Evolutionary conservation across 805 yeast genomes (phyloP), one percentile per base, ranked within the genome.

Genomic region (Lipomyces yamadae): DNA sequence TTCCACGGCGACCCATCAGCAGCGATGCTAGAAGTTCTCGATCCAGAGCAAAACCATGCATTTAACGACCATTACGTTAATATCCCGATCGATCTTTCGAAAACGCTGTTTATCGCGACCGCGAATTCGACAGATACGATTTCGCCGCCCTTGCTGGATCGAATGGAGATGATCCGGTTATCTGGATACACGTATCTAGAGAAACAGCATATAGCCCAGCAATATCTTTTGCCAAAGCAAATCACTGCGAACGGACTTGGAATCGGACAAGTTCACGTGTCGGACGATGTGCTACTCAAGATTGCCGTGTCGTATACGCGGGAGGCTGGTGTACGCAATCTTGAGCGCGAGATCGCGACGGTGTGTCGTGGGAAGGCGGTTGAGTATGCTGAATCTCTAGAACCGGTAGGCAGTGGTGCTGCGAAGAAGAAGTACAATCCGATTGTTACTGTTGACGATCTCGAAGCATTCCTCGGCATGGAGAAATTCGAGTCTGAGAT

Each of bases 1-100:
- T 78, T 84, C 52, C 87, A 88, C 72, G 97, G 97, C 8, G 97
- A 92, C 73, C 97, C 97, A 0, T 88, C 92, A 18, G 96, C 96
- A 45, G 97, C 97, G 0, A 81, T 92, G 72, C 81, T 92, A 67
- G 97, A 92, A 76, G 93, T 92, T 0, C 81, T 92, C 67, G 97
- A 92, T 74, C 97, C 97, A 0, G 97, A 92, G 76, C 97, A 92
- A 75, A 92, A 92, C 77, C 78, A 80, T 45, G 81, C 85, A 39
- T 92, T 91, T 77, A 85, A 84, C 50, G 97, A 92, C 78, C 96
- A 91, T 76, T 92, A 90, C 76, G 78, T 92, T 62, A 95, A 95
- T 4, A 89, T 92, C 78, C 96, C 97, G 0, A 82, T 92, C 29
- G 97, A 92, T 75, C 79, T 92, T 70, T 89, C 96, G 4, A 90